phyloP scores from a whole-genome alignment of 805 yeast species.

The Grigorovia jiainica region DNA sequence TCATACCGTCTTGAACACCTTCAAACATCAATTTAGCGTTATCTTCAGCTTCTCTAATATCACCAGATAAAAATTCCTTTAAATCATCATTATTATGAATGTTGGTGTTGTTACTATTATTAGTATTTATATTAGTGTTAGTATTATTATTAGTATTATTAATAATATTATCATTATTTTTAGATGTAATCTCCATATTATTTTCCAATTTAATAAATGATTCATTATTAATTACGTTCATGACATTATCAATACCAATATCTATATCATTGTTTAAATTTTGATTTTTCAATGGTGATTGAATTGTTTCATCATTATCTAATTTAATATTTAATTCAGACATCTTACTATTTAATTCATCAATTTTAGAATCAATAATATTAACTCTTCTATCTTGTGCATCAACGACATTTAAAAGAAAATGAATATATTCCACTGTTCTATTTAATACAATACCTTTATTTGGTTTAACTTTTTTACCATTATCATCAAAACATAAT shows the following conservation, averaged over 20 bases:
- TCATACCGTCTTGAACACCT: conserved; percentile 8
- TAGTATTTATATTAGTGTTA: neutral
- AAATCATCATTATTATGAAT: conserved; percentile 14
- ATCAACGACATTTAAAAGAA: conserved; percentile 50
- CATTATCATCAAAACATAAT: conserved; percentile 36
- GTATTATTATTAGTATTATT: conserved; percentile 21
- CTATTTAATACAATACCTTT: conserved; percentile 69
- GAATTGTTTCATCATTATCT: neutral
- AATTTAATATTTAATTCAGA: neutral
- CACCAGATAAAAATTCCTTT: conserved; percentile 25
- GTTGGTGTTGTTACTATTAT: neutral
- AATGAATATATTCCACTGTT: conserved; percentile 70
- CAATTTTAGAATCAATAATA: conserved; percentile 33
- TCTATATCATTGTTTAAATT: too few relatives aligned
- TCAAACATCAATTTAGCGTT: conserved; percentile 23
- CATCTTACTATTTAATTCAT: conserved; percentile 23
- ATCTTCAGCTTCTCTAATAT: conserved; percentile 25
- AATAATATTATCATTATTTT: conserved; percentile 12
- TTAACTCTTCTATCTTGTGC: conserved; percentile 43
- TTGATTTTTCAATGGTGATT: neutral
- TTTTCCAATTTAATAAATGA: too few relatives aligned
- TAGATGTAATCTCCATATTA: too few relatives aligned
- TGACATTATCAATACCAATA: too few relatives aligned
- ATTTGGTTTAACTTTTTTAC: conserved; percentile 69
- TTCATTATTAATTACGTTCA: too few relatives aligned